A percentile compares a stretch with the other conserved stretches of the same genome.
These are phyloP conservation scores for Penicillium sclerotigenum DNA, from an alignment of 2,329 filamentous ascomycete species.

Conservation along the genomic window DNA sequence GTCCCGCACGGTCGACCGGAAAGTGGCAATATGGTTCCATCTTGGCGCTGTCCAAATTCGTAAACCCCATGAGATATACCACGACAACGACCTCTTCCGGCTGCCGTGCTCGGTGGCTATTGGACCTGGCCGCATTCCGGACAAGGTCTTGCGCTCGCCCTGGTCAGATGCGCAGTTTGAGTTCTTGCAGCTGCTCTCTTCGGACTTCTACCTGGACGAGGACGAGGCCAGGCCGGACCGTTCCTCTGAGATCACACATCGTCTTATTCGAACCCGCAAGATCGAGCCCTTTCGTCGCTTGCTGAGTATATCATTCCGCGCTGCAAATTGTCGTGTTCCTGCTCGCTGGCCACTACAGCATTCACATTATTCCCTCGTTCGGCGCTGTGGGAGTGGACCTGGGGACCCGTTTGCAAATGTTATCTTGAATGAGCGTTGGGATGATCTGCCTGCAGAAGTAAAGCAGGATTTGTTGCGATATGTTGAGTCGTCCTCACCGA, in stretches of 20 bases:
- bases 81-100: constrained; percentile 35
- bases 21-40: constrained; percentile 40
- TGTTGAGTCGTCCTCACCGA: neutral
- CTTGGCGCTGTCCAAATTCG: constrained; percentile 38
- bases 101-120: constrained; percentile 31
- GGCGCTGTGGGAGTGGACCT: constrained; percentile 26
- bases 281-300: constrained; percentile 33
- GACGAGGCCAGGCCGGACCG: constrained; percentile 27
- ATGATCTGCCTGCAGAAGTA: constrained; percentile 27
- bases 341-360: constrained; percentile 34
- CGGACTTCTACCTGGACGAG: constrained; percentile 39
- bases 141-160: constrained; percentile 37
- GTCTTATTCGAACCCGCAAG: constrained; percentile 37
- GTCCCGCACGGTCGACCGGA: constrained; percentile 19
- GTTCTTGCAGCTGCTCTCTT: constrained; percentile 38
- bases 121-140: constrained; percentile 35
- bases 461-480: constrained; percentile 27
- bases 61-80: constrained; percentile 25
- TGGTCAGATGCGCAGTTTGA: constrained; percentile 42
- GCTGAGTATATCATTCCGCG: constrained; percentile 30
- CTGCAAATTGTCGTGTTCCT: constrained; percentile 32
- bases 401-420: constrained; percentile 37
- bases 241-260: constrained; percentile 31
- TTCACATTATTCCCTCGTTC: constrained; percentile 32
- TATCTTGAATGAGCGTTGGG: constrained; percentile 34